Percentiles rank a stretch among this genome's conserved stretches.
phyloP scores from a whole-genome alignment of 257 asterid genomes.

The Schizonepeta tenuifolia region DNA sequence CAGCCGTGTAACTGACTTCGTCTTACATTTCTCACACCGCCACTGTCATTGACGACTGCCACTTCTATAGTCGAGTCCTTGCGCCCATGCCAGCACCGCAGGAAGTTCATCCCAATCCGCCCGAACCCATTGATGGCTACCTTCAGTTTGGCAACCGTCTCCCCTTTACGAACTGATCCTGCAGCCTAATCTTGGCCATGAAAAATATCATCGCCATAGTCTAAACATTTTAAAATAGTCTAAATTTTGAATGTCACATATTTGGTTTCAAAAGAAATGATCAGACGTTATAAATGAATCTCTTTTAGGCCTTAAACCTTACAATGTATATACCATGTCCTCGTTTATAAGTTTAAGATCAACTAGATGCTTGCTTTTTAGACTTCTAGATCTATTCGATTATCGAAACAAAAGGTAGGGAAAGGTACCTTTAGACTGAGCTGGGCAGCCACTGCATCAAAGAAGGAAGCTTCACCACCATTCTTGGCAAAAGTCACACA shows the following conservation, averaged over 20 bases:
- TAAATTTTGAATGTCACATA: too few relatives aligned
- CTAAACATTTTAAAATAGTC: too few relatives aligned
- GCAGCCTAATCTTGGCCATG: slow-evolving; percentile 42
- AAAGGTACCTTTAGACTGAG: slow-evolving; percentile 61
- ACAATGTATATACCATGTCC: not conserved
- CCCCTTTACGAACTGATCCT: slow-evolving; percentile 68
- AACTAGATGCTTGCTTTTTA: not conserved
- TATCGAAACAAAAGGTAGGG: not conserved
- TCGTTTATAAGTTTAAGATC: not conserved
- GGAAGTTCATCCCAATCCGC: slow-evolving; percentile 92
- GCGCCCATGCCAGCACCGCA: slow-evolving; percentile 96
- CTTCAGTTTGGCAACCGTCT: slow-evolving; percentile 80
- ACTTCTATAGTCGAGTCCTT: slow-evolving; percentile 87
- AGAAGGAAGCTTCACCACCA: slow-evolving; percentile 60
- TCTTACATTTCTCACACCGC: slow-evolving; percentile 88
- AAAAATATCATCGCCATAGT: not conserved
- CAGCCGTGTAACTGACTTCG: not conserved
- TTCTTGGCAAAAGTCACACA: slow-evolving; percentile 57
- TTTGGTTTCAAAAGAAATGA: too few relatives aligned
- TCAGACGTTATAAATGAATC: not conserved
- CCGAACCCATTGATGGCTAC: slow-evolving; percentile 94
- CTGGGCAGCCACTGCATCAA: slow-evolving; percentile 69
- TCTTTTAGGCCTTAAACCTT: not conserved
- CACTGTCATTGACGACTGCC: slow-evolving; percentile 82
- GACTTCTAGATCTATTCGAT: not conserved